Evolutionary conservation across 2,329 filamentous ascomycete species (phyloP).

Genomic region (Elsinoe batatas): DNA sequence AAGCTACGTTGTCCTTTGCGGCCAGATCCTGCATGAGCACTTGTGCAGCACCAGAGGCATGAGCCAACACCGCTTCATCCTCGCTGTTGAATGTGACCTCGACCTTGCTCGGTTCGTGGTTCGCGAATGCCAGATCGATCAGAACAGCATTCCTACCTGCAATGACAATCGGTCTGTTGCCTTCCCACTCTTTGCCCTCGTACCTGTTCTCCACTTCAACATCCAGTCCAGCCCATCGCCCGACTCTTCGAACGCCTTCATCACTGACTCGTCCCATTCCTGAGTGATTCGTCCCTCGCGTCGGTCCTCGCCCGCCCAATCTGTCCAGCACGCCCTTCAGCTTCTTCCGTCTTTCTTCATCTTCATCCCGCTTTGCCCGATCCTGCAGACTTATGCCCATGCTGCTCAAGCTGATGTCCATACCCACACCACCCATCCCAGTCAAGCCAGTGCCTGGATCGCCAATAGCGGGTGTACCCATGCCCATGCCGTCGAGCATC

Average conservation of each 20-base stretch:
- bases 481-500: constrained; percentile 33
- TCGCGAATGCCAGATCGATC: constrained; percentile 24
- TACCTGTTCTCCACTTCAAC: constrained; percentile 26
- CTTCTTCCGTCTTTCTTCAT: constrained; percentile 42
- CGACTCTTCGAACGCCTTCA: constrained; percentile 62
- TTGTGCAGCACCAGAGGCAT: constrained; percentile 51
- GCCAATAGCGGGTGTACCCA: constrained; percentile 21
- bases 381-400: constrained; percentile 34
- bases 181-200: constrained; percentile 20
- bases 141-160: constrained; percentile 27
- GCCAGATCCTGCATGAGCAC: constrained; percentile 58
- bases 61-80: constrained; percentile 48
- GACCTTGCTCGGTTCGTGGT: constrained; percentile 40
- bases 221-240: constrained; percentile 54
- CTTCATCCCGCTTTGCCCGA: constrained; percentile 35
- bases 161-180: constrained; percentile 28
- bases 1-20: constrained; percentile 49
- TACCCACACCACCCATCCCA: constrained; percentile 28
- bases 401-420: constrained; percentile 34
- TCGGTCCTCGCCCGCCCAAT: not conserved
- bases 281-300: constrained; percentile 47
- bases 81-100: constrained; percentile 54
- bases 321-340: constrained; percentile 47
- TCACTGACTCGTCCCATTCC: constrained; percentile 64
- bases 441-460: constrained; percentile 17